A percentile compares a stretch with the other conserved stretches of the same genome.
Conservation (phyloP, 2,329 filamentous ascomycete genomes). For the Trichoderma sp. region DNA sequence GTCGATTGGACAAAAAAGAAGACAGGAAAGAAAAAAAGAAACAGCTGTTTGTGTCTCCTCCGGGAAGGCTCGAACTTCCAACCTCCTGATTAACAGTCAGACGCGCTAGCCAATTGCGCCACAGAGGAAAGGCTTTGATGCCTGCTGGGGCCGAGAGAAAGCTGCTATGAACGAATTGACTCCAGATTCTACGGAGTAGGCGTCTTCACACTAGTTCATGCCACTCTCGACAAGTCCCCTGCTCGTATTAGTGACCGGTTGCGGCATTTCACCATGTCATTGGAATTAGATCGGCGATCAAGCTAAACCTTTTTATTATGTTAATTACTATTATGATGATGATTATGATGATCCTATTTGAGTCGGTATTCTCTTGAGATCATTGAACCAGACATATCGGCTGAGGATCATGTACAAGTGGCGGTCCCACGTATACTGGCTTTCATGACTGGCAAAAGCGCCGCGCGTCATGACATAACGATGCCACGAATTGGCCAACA, state of each 20-base stretch:
- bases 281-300: background rate
- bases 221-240: background rate
- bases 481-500: constrained; percentile 37
- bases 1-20: background rate
- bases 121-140: constrained; percentile 33
- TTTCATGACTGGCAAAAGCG: constrained; percentile 38
- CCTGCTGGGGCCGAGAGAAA: background rate
- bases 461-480: constrained; percentile 35
- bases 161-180: background rate
- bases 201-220: background rate
- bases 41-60: constrained; percentile 7
- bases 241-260: background rate
- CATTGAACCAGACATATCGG: constrained; percentile 42
- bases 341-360: background rate
- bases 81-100: constrained; percentile 49
- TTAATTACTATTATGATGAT: background rate
- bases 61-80: constrained; percentile 23
- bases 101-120: constrained; percentile 57
- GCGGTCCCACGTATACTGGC: constrained; percentile 42
- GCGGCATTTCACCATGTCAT: background rate
- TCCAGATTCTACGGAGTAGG: too few species aligned
- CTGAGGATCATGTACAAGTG: constrained; percentile 39
- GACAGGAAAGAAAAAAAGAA: background rate
- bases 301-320: background rate
- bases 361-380: constrained; percentile 21